Conservation (phyloP, 2,329 filamentous ascomycete genomes). For the Hortaea werneckii region DNA sequence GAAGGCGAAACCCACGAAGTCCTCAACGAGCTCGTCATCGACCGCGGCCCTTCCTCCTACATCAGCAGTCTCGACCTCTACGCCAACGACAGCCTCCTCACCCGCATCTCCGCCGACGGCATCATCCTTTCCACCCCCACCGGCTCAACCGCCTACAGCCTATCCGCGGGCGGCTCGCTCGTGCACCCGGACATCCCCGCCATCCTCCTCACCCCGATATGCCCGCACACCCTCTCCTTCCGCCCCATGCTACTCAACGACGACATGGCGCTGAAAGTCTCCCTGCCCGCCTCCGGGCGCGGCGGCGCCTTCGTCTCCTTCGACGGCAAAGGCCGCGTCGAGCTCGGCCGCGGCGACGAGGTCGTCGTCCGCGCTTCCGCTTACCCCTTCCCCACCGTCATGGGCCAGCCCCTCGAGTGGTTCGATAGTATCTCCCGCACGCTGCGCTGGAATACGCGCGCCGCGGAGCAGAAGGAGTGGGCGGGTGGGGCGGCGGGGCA, state of each 20-base stretch:
- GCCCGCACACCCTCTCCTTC: conserved; percentile 93
- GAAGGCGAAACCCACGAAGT: conserved; percentile 97
- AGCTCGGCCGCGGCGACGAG: conserved; percentile 85
- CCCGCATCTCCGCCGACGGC: conserved; percentile 90
- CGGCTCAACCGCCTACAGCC: conserved; percentile 80
- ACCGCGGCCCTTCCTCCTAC: conserved; percentile 90
- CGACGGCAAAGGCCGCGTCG: conserved; percentile 90
- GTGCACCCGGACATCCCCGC: conserved; percentile 96
- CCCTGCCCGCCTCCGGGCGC: conserved; percentile 72
- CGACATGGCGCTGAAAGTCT: conserved; percentile 81
- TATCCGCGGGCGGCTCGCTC: conserved; percentile 88
- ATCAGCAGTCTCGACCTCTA: conserved; percentile 95
- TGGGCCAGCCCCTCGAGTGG: conserved; percentile 84
- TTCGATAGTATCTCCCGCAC: conserved; percentile 91
- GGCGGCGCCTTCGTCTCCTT: conserved; percentile 95
- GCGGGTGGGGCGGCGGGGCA: conserved; percentile 47
- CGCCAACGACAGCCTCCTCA: conserved; percentile 88
- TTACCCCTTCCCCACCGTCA: conserved; percentile 94
- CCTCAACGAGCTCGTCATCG: conserved; percentile 95
- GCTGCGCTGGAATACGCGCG: conserved; percentile 87
- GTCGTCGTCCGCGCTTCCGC: conserved; percentile 94
- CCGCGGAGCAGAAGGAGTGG: conserved; percentile 84
- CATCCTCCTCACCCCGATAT: conserved; percentile 93
- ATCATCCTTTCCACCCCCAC: conserved; percentile 97
- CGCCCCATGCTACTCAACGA: conserved; percentile 96